Percentiles rank a stretch among this genome's conserved stretches.
Evolutionary conservation across 805 yeast species (phyloP).

Genomic region (Yarrowia alimentaria): DNA sequence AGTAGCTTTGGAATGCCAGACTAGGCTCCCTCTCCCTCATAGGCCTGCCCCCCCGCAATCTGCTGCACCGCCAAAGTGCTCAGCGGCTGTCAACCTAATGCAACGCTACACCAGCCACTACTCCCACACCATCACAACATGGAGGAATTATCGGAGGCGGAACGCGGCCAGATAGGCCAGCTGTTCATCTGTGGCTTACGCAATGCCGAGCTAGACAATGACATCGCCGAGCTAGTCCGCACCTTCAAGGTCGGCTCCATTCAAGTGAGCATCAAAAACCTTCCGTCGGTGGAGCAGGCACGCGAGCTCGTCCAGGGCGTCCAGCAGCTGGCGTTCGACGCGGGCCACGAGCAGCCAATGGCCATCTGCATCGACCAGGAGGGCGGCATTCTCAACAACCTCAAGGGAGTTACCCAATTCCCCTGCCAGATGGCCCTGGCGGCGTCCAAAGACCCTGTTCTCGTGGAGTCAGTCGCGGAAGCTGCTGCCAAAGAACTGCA

Average conservation of each 20-base stretch:
- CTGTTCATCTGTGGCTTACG: conserved; percentile 29
- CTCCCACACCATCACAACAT: conserved; percentile 30
- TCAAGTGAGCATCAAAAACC: conserved; percentile 53
- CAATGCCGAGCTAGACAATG: conserved; percentile 31
- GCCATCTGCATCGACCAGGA: conserved; percentile 12
- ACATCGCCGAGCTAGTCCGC: conserved; percentile 28
- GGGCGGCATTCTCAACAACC: conserved; percentile 9
- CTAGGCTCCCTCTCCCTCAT: no score
- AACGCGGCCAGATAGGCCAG: conserved; percentile 10
- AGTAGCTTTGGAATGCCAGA: no score
- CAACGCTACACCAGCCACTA: conserved; percentile 19
- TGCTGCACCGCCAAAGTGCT: no score
- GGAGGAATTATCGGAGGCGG: conserved; percentile 33
- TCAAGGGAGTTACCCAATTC: conserved; percentile 16
- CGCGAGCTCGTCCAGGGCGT: conserved; percentile 47
- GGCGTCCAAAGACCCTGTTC: conserved; percentile 4
- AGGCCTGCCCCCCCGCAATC: no score
- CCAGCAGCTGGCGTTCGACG: conserved; percentile 50
- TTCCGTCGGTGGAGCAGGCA: conserved; percentile 49
- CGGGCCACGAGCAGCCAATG: conserved; percentile 48
- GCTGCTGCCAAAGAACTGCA: conserved; percentile 31
- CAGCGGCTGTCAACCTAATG: conserved; percentile 6
- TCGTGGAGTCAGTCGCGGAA: conserved; percentile 3
- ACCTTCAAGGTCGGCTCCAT: conserved; percentile 51
- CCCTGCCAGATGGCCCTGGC: conserved; percentile 15